A percentile compares a stretch with the other conserved stretches of the same genome.
These are phyloP conservation scores for Linum usitatissimum DNA, from an alignment of 345 rosid genomes.

Conservation along the genomic window DNA sequence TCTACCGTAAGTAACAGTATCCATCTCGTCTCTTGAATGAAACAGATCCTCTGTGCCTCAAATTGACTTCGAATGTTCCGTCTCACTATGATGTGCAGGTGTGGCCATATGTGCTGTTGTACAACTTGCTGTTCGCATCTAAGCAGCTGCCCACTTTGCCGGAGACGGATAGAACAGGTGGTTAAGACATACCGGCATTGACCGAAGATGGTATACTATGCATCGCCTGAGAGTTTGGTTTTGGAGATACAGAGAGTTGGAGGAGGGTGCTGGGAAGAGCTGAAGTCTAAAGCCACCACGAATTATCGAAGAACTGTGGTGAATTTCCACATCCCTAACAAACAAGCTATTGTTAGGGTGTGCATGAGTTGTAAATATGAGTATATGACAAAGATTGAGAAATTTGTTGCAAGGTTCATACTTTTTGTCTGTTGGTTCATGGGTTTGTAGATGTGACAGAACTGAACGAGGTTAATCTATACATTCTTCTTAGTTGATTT, in stretches of 20 bases:
- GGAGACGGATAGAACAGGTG: constrained; percentile 69
- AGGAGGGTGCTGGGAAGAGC: not conserved
- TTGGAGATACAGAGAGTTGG: not conserved
- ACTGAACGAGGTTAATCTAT: too few relatives aligned
- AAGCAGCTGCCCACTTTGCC: constrained; percentile 76
- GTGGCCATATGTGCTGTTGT: constrained; percentile 99
- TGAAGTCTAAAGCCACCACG: too few relatives aligned
- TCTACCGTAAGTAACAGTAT: constrained; percentile 49
- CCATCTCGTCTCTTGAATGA: not conserved
- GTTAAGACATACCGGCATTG: constrained; percentile 80
- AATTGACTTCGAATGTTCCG: not conserved
- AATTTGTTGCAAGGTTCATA: too few relatives aligned
- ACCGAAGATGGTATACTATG: constrained; percentile 12
- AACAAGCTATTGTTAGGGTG: too few relatives aligned
- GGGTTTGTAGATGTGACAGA: too few relatives aligned
- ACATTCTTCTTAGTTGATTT: too few relatives aligned
- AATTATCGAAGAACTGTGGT: too few relatives aligned
- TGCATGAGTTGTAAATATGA: too few relatives aligned
- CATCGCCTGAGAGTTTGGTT: not conserved
- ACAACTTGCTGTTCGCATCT: constrained; percentile 56
- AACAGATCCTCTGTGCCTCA: too few relatives aligned
- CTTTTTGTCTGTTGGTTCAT: too few relatives aligned
- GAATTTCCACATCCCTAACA: too few relatives aligned
- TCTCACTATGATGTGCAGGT: constrained; percentile 35
- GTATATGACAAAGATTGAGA: too few relatives aligned